These are phyloP conservation scores for Alternaria triticimaculans DNA, from an alignment of 2,329 filamentous ascomycete species.

Conservation along the genomic window DNA sequence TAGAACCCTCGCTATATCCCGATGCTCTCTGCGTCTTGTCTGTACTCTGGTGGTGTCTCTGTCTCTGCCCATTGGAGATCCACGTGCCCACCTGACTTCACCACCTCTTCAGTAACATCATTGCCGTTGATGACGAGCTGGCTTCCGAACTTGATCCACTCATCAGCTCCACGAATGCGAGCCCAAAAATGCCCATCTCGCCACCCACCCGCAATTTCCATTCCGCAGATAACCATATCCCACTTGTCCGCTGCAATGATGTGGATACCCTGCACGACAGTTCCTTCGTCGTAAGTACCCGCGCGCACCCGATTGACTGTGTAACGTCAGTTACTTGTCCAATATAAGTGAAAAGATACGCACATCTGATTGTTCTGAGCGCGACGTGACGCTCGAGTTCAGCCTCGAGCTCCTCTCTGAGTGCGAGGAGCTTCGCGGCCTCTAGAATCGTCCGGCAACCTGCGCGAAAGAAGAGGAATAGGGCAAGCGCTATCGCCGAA, in stretches of 20 bases:
- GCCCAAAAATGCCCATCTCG: not conserved
- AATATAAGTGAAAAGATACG: not conserved
- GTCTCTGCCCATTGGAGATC: not conserved
- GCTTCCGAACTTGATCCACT: not conserved
- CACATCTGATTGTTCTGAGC: not conserved
- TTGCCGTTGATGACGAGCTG: not conserved
- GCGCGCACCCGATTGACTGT: not conserved
- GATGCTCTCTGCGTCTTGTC: not conserved
- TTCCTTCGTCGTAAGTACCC: not conserved
- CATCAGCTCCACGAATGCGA: not conserved
- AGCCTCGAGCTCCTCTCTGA: not conserved
- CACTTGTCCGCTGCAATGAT: not conserved
- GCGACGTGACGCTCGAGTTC: not conserved
- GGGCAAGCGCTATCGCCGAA: not conserved
- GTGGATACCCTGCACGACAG: not conserved
- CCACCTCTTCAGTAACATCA: not conserved
- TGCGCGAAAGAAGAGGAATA: rapidly evolving
- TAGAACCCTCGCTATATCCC: no score
- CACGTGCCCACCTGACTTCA: not conserved
- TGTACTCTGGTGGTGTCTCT: not conserved
- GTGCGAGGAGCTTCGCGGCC: not conserved
- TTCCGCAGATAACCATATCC: not conserved
- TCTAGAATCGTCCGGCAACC: not conserved
- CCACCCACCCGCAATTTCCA: not conserved
- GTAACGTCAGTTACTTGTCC: not conserved